Evolutionary conservation across 257 asterid genomes (phyloP).

Genomic region (Nicotiana knightiana): DNA sequence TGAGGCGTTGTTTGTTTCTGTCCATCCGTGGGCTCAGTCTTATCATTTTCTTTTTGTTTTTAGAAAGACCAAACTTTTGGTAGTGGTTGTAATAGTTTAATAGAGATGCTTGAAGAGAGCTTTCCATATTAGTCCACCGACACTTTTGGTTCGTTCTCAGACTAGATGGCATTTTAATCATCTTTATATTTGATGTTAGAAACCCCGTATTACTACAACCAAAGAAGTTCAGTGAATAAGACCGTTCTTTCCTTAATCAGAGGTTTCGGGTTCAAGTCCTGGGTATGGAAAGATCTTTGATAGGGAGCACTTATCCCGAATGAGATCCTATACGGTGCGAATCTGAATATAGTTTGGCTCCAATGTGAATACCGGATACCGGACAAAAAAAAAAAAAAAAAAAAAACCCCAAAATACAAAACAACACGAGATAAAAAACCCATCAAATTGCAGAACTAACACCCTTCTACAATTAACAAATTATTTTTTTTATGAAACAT

Average conservation of each 20-base stretch:
- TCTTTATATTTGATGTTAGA: conserved; percentile 7
- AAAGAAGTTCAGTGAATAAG: too few species aligned
- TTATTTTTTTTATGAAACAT: background rate
- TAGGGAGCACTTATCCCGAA: too few species aligned
- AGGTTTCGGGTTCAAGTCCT: too few species aligned
- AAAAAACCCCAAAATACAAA: background rate
- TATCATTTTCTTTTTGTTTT: conserved; percentile 36
- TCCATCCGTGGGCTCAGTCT: conserved; percentile 28
- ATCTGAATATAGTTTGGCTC: too few species aligned
- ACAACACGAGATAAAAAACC: background rate
- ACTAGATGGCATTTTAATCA: conserved; percentile 24
- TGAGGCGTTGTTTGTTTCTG: conserved; percentile 34
- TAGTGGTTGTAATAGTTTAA: conserved; percentile 25
- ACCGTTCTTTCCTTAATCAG: too few species aligned
- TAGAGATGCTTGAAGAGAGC: background rate
- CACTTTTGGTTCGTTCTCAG: conserved; percentile 36
- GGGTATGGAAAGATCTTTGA: too few species aligned
- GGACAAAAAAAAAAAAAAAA: too few species aligned
- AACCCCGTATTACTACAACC: background rate
- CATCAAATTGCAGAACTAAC: background rate
- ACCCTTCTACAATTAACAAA: background rate
- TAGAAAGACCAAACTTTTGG: conserved; percentile 16
- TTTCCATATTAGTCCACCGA: conserved; percentile 42
- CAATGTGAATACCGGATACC: too few species aligned
- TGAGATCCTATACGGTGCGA: too few species aligned